Base-by-base conservation (phyloP, 2,329 filamentous ascomycete species). In the Penicillium brasilianum region DNA sequence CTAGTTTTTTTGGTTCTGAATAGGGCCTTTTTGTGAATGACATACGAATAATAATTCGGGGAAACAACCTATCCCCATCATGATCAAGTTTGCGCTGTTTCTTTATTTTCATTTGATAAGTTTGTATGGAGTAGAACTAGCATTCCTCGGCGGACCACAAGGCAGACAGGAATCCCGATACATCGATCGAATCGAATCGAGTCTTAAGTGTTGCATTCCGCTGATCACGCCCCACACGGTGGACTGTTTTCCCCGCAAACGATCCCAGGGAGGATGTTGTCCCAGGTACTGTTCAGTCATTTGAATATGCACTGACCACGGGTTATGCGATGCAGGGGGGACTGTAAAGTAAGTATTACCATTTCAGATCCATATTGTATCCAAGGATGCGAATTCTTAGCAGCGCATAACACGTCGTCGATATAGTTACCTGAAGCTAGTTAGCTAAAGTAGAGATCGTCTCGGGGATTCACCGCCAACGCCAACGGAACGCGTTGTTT, bases 401-500 rank as follows among this genome's bases (percentile, higher is more conserved):
- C n/a, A n/a, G n/a, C n/a, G n/a, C 18, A 44, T 22, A 18, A 32
- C 10, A 4, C 8, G 25, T 28, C 32, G 3, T 34, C 8, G 32
- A 34, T 34, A 34, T 34, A 34, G 5, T 34, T 32, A 5, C 4
- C 32, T 34, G 32, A 11, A 10, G 25, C 7, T 4, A n/a, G 9
- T n/a, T 48, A 48, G 28, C 4, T n/a, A n/a, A n/a, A n/a, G n/a
- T n/a, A n/a, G n/a, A n/a, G n/a, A n/a, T n/a, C n/a, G n/a, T n/a
- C n/a, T n/a, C n/a, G n/a, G 13, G 13, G 32, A 18, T 59, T 63
- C 63, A 63, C 58, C 61, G 63, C 63, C 25, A 25, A 44, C 20
- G 20, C 20, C 62, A 53, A 60, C 22, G n/a, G 48, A 50, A 50
- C 14, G 25, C 25, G 34, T 55, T 57, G 58, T 63, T 65, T 54